A percentile compares a stretch with the other conserved stretches of the same genome.
These are phyloP conservation scores for Mercurialis annua DNA, from an alignment of 345 rosid species.

Conservation along the genomic window DNA sequence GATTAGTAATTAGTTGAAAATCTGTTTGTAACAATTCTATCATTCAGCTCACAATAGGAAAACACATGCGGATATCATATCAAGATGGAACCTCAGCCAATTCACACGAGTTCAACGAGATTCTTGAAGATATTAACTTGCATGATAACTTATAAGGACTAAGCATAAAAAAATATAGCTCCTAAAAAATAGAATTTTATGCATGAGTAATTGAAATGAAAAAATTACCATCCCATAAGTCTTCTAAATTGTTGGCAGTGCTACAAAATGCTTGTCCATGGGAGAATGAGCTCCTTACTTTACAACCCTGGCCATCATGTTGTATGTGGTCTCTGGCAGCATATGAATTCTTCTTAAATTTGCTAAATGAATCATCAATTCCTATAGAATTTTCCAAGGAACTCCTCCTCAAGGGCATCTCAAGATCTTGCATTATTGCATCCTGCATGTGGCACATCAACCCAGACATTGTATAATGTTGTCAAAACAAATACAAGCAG, in stretches of 20 bases:
- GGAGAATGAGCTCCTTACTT: conserved; percentile 33
- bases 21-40: conserved; percentile 13
- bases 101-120: conserved; percentile 3
- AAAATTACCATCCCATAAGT: conserved; percentile 53
- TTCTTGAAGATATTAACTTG: conserved; percentile 10
- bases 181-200: not conserved
- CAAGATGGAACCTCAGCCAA: conserved; percentile 3
- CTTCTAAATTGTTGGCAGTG: conserved; percentile 21
- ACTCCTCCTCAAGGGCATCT: conserved; percentile 30
- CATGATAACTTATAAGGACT: conserved; percentile 13
- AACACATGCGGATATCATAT: conserved; percentile 13
- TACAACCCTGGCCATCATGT: conserved; percentile 27
- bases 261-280: conserved; percentile 20
- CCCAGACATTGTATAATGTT: conserved; percentile 2
- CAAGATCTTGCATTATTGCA: conserved; percentile 40
- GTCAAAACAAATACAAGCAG: conserved; percentile 10
- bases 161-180: not conserved
- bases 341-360: conserved; percentile 25
- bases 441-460: conserved; percentile 40
- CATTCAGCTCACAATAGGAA: not conserved
- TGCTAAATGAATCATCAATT: conserved; percentile 26
- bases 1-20: conserved; percentile 10
- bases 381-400: conserved; percentile 33
- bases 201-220: not conserved
- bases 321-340: conserved; percentile 26